A percentile compares a stretch with the other conserved stretches of the same genome.
Evolutionary conservation across 139 green algal genomes (phyloP).

Genomic region (Coelastrella sp.): DNA sequence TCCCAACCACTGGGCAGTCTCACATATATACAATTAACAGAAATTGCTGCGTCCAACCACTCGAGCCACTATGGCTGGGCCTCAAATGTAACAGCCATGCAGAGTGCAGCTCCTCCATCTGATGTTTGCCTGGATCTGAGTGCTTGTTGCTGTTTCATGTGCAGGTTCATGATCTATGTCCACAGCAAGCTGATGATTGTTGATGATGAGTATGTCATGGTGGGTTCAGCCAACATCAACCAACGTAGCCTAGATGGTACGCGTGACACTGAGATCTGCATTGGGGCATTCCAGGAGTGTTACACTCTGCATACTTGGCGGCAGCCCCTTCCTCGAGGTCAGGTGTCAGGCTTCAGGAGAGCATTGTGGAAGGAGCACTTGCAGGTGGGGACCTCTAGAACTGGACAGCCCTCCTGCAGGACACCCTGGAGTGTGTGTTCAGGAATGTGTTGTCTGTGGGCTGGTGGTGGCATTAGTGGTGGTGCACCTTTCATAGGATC

Average conservation of each 20-base stretch:
- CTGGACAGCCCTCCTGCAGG: no score
- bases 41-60: neutral
- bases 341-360: constrained; percentile 64
- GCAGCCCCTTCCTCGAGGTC: constrained; percentile 31
- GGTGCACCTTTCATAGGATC: no score
- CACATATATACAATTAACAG: neutral
- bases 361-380: constrained; percentile 60
- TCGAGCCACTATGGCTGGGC: neutral
- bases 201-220: constrained; percentile 72
- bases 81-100: neutral
- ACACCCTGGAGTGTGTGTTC: no score
- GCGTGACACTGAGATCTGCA: constrained; percentile 72
- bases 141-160: no score
- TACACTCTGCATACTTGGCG: neutral
- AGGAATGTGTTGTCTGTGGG: no score
- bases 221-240: constrained; percentile 80
- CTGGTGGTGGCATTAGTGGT: no score
- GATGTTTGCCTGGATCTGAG: no score
- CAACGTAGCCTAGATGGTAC: constrained; percentile 66
- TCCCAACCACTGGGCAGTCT: no score
- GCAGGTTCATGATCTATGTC: constrained; percentile 67
- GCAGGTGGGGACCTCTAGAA: constrained; percentile 24
- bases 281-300: constrained; percentile 62
- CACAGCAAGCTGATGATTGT: constrained; percentile 73
- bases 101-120: no score